These are phyloP conservation scores for Beauveria bassiana DNA, from an alignment of 2,329 filamentous ascomycete species.

Conservation along the genomic window DNA sequence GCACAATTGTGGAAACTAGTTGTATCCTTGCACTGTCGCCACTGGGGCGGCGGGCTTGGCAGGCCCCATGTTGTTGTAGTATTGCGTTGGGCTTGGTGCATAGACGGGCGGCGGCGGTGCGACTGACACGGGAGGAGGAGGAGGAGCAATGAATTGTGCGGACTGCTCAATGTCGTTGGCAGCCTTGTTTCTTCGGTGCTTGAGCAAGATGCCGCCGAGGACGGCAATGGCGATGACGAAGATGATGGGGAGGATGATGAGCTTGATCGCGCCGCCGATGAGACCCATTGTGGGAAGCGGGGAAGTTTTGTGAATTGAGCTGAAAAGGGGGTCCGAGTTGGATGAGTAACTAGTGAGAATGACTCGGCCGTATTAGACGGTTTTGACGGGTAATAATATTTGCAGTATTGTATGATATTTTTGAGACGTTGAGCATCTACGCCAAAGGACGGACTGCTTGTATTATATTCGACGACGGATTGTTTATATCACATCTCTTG, in stretches of 20 bases:
- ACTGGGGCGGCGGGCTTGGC: background rate
- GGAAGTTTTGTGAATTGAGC: background rate
- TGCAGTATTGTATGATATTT: background rate
- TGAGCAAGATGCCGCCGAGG: background rate
- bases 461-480: background rate
- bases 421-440: too few species aligned
- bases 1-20: background rate
- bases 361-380: too few species aligned
- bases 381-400: background rate
- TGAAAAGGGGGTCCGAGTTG: background rate
- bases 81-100: background rate
- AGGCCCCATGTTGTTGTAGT: background rate
- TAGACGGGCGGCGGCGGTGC: background rate
- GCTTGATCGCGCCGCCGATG: conserved; percentile 6
- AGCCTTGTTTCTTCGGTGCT: background rate
- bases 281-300: background rate
- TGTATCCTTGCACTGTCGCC: background rate
- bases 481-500: background rate
- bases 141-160: background rate
- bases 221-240: background rate
- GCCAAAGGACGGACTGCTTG: too few species aligned
- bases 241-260: conserved; percentile 4
- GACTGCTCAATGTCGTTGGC: conserved; percentile 2
- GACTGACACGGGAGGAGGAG: background rate
- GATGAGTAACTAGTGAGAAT: too few species aligned